Percentiles rank a stretch among this genome's conserved stretches.
Conservation (phyloP, 441 rosid species). For the Adansonia gregorii region DNA sequence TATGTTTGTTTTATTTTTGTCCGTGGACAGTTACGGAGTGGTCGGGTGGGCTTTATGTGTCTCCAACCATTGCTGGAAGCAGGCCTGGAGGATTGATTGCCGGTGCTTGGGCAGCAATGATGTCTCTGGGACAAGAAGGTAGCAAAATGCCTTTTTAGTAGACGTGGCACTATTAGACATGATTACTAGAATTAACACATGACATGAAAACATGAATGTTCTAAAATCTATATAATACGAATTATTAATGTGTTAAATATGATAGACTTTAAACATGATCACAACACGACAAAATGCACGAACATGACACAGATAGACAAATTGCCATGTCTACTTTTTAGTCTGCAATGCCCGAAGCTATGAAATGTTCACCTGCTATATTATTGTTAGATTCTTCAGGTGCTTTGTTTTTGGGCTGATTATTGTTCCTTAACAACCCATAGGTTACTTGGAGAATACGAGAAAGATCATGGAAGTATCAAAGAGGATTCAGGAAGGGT, state of each 20-base stretch:
- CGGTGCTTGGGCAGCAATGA: constrained; percentile 98
- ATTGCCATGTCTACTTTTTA: neutral
- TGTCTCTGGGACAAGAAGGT: constrained; percentile 92
- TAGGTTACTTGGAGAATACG: constrained; percentile 83
- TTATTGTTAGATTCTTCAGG: constrained; percentile 18
- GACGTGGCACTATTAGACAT: no score
- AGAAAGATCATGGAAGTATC: constrained; percentile 81
- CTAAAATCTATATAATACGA: no score
- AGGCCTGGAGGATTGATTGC: constrained; percentile 90
- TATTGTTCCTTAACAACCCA: constrained; percentile 31
- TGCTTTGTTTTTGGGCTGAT: constrained; percentile 29
- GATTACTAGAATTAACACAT: no score
- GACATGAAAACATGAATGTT: no score
- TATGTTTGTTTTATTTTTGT: neutral
- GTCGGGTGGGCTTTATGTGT: constrained; percentile 92
- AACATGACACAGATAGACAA: no score
- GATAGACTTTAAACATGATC: no score
- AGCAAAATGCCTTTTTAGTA: neutral
- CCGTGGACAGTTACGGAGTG: constrained; percentile 80
- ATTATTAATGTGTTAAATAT: no score
- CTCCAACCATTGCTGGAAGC: constrained; percentile 96
- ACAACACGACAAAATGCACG: no score
- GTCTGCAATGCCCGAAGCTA: constrained; percentile 27
- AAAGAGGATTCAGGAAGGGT: constrained; percentile 75
- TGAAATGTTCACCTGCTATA: neutral